A percentile compares a stretch with the other conserved stretches of the same genome.
These are phyloP conservation scores for Penicillium soppii DNA, from an alignment of 495 filamentous ascomycete species.

Conservation along the genomic window DNA sequence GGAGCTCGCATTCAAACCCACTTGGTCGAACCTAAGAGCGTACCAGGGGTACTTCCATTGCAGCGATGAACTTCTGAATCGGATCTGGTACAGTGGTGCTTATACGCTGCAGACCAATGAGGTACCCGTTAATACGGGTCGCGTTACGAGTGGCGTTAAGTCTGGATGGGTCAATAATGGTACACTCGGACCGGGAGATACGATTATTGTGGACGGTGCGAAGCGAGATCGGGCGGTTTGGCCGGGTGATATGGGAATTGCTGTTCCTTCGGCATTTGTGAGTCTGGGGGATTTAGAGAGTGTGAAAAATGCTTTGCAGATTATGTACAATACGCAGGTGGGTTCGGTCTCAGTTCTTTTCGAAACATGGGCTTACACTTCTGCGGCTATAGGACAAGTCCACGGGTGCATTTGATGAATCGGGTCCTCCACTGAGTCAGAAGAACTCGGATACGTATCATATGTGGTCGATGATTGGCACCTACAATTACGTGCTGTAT, in stretches of 20 bases:
- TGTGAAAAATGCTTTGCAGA: conserved; percentile 59
- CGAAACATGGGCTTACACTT: neutral
- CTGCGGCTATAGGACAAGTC: conserved; percentile 11
- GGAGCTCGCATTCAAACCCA: conserved; percentile 59
- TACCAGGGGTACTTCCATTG: conserved; percentile 65
- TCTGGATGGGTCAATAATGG: conserved; percentile 58
- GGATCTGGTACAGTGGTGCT: conserved; percentile 65
- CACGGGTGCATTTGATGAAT: conserved; percentile 54
- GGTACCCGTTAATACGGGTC: conserved; percentile 53
- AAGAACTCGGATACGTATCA: conserved; percentile 62
- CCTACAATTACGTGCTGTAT: conserved; percentile 61
- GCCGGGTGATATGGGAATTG: conserved; percentile 63
- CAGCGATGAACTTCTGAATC: conserved; percentile 58
- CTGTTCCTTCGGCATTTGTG: conserved; percentile 54
- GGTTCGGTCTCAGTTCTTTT: neutral
- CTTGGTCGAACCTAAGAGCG: conserved; percentile 60
- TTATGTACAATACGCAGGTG: conserved; percentile 60
- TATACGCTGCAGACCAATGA: conserved; percentile 62
- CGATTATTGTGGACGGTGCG: conserved; percentile 56
- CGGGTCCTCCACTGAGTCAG: conserved; percentile 57
- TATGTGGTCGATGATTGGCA: conserved; percentile 63
- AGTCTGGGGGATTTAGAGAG: conserved; percentile 60
- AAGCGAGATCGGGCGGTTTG: conserved; percentile 61
- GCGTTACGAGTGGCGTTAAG: conserved; percentile 47
- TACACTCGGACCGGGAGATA: conserved; percentile 51